phyloP scores from a whole-genome alignment of 2,329 filamentous ascomycete genomes.

The Gaeumannomyces sp. region DNA sequence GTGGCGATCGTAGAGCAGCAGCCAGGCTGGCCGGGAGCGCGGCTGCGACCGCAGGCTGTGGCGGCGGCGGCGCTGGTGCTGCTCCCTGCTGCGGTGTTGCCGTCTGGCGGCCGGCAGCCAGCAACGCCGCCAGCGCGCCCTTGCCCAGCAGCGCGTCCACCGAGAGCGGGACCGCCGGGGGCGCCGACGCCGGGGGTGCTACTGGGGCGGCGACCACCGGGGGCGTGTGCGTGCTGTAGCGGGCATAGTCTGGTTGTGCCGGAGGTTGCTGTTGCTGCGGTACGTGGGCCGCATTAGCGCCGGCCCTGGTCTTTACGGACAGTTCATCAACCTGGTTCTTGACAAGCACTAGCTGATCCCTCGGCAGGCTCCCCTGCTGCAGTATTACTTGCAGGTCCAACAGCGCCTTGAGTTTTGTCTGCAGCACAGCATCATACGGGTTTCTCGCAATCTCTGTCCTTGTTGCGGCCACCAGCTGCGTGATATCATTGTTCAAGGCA shows the following conservation, averaged over 20 bases:
- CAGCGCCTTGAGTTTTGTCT: conserved; percentile 76
- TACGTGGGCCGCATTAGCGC: conserved; percentile 10
- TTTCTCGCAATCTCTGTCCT: conserved; percentile 69
- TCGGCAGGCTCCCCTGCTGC: conserved; percentile 69
- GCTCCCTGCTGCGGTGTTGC: conserved; percentile 33
- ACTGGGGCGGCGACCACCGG: conserved; percentile 28
- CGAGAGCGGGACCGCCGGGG: conserved; percentile 30
- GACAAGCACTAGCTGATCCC: conserved; percentile 77
- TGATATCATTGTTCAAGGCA: conserved; percentile 76
- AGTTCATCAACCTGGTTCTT: conserved; percentile 79
- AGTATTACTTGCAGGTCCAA: conserved; percentile 78
- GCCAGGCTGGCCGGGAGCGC: conserved; percentile 22
- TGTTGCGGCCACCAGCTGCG: conserved; percentile 66
- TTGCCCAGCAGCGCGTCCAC: conserved; percentile 54
- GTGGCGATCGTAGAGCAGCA: conserved; percentile 20
- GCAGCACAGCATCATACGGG: conserved; percentile 68
- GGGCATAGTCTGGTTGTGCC: conserved; percentile 10
- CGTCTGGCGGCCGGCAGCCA: conserved; percentile 45
- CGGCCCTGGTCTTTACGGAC: conserved; percentile 51
- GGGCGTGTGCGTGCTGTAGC: conserved; percentile 11
- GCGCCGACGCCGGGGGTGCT: conserved; percentile 24
- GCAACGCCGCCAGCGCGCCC: conserved; percentile 52
- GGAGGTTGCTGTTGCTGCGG: conserved; percentile 21
- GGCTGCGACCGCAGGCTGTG: conserved; percentile 30
- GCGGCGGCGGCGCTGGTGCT: conserved; percentile 33